Evolutionary conservation across 345 rosid species (phyloP), one percentile per base, ranked within the genome.

Genomic region (Capsella bursapastoris): DNA sequence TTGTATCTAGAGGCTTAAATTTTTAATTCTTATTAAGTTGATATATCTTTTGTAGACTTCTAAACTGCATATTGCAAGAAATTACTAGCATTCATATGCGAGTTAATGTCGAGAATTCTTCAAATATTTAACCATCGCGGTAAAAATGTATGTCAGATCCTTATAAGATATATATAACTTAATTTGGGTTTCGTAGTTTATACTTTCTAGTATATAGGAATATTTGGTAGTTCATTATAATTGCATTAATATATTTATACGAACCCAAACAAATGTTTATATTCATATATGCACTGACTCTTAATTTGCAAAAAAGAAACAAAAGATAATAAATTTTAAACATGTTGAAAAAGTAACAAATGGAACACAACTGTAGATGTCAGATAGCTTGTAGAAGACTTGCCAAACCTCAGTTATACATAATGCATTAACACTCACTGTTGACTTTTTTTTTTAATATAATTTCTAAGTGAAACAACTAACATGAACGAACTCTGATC

Each of bases 301-400:
- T 3, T 27, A 58, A 47, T n/a, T 11, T n/a, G 32, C 41, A 10
- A 14, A 12, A 68, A 10, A 25, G 0, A 65, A 41, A 13, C 8
- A 52, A 44, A 37, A 37, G 40, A 22, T 1, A 34, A 34, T 5
- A 32, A 40, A 40, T 22, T 22, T 22, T 1, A 40, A 9, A 40
- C 35, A 66, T 18, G 53, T 16, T 53, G 32, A 14, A 22, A 56
- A 25, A 22, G 77, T 57, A 66, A 66, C 66, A 75, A 68, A 59
- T 59, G 79, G 68, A 67, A 61, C 52, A 73, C 63, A 63, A 70
- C 57, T 55, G 59, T 76, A 56, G 51, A 55, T 76, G 70, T 76
- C 79, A 62, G 74, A 69, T 34, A 44, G 62, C 38, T 41, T 59
- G 79, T 58, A 49, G 48, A 67, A 14, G 69, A 56, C 27, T 3